Evolutionary conservation across 176 grass and related monocot genomes (phyloP).

Genomic region (Sorghum bicolor): Sorghum_bicolor_NCBIv3 NC_012873.2:2844501-2845000

Average conservation of each 20-base stretch:
- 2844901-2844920: slow-evolving; percentile 73
- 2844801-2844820: slow-evolving; percentile 69
- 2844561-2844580: slow-evolving; percentile 24
- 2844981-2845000: slow-evolving; percentile 6
- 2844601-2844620: slow-evolving; percentile 48
- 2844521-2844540: not conserved
- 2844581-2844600: slow-evolving; percentile 65
- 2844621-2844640: slow-evolving; percentile 64
- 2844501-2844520: not conserved
- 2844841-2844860: slow-evolving; percentile 69
- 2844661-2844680: not conserved
- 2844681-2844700: not conserved
- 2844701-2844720: not conserved
- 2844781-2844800: slow-evolving; percentile 79
- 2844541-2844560: slow-evolving; percentile 13
- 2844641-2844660: slow-evolving; percentile 21
- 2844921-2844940: not conserved
- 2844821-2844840: slow-evolving; percentile 76
- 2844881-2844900: slow-evolving; percentile 60
- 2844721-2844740: not conserved
- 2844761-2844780: slow-evolving; percentile 82
- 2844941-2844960: not conserved
- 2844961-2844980: not conserved
- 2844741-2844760: slow-evolving; percentile 62
- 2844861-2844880: slow-evolving; percentile 88